A percentile compares a stretch with the other conserved stretches of the same genome.
Evolutionary conservation across 768 basidiomycete genomes (phyloP).

Genomic region (Cyathus striatus): DNA sequence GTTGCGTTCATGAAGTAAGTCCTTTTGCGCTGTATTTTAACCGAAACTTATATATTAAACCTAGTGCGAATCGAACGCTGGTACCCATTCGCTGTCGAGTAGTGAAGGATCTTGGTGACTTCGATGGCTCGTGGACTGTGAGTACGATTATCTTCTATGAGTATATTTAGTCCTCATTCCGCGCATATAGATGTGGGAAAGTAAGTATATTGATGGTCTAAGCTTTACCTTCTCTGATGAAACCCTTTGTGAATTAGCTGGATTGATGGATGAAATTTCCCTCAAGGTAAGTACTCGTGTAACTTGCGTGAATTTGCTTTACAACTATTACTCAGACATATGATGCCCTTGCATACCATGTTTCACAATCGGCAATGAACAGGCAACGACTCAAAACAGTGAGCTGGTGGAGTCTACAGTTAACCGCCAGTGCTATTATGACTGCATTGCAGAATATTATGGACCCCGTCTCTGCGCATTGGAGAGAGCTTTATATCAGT

Average conservation of each 20-base stretch:
- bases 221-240: too few relatives aligned
- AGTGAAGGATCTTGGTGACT: conserved; percentile 77
- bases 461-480: conserved; percentile 55
- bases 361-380: conserved; percentile 85
- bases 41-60: conserved; percentile 5
- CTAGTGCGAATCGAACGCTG: conserved; percentile 86
- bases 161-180: too few relatives aligned
- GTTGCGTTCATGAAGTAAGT: conserved; percentile 95
- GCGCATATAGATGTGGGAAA: conserved; percentile 81
- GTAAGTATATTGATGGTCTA: conserved; percentile 38
- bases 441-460: conserved; percentile 71
- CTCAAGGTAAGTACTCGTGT: conserved; percentile 51
- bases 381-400: conserved; percentile 83
- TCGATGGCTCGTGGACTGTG: conserved; percentile 96
- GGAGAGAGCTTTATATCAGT: conserved; percentile 40
- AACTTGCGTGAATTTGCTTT: not conserved
- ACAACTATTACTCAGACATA: conserved; percentile 49
- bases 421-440: conserved; percentile 85
- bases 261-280: conserved; percentile 87
- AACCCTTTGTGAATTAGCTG: conserved; percentile 50
- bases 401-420: conserved; percentile 91
- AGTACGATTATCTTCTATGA: conserved; percentile 21
- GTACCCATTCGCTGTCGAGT: conserved; percentile 92
- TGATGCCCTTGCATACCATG: conserved; percentile 92
- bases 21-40: conserved; percentile 1